Base-by-base conservation (phyloP, 202 grass and related monocot genomes). In the Musa balbisiana region DNA sequence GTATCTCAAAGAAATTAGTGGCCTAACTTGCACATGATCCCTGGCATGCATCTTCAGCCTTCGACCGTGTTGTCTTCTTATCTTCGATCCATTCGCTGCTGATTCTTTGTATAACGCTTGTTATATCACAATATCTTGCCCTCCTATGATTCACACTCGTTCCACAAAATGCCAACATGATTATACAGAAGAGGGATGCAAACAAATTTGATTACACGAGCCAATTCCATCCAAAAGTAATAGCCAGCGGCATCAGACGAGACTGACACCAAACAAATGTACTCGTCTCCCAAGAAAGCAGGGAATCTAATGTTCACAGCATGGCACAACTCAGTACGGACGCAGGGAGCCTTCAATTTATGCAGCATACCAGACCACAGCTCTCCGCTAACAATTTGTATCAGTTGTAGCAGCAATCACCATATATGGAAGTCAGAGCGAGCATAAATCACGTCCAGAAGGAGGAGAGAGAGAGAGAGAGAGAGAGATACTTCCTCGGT, bases 281-380 rank as follows among this genome's bases (percentile, higher is more conserved):
- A 2, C 69, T 84, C 85, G 69, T 85, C 76, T 79, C 81, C 79
- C 50, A 87, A 92, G 79, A 83, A 80, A 62, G 85, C 78, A 56
- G 55, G 55, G 55, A 56, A 56, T 56, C 23, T 12, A 67, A 84
- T 81, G 64, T 84, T 58, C 58, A 16, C 64, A 27, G 58, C 27
- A 76, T 33, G 12, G 55, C 55, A 17, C 55, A 19, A 10, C 55
- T 15, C 55, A 3, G 55, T 56, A 8, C 55, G 55, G 55, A 56
- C 55, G 17, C 55, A 17, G 19, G 12, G 17, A 19, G 55, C 55
- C 15, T 56, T 56, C 19, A 56, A 56, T 13, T 6, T 56, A 19
- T 14, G 17, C 55, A 13, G 55, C 55, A 14, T 16, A 56, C 17
- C 0, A 17, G 15, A 56, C 2, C 15, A 0, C 27, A 27, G 27